Conservation (phyloP, 257 asterid species). For the Hygrophila difformis region DNA sequence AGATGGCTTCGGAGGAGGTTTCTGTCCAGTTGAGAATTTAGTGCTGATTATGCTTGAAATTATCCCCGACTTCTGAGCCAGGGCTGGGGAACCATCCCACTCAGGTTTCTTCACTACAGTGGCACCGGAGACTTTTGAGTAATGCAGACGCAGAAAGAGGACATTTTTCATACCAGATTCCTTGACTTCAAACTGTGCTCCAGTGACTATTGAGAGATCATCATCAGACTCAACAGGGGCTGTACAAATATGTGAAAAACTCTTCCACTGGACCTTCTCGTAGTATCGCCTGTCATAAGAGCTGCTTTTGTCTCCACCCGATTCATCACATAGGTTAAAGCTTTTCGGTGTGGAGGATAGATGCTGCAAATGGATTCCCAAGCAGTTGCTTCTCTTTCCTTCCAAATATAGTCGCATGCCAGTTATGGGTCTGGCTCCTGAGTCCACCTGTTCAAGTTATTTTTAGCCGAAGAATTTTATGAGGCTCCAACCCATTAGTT, state of each 20-base stretch:
- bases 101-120: conserved; percentile 45
- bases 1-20: conserved; percentile 51
- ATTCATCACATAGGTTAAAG: not conserved
- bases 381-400: conserved; percentile 65
- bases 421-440: conserved; percentile 52
- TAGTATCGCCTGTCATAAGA: conserved; percentile 50
- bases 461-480: too few relatives aligned
- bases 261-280: conserved; percentile 72
- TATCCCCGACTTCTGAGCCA: conserved; percentile 63
- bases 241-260: conserved; percentile 65
- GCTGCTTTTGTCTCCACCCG: conserved; percentile 15
- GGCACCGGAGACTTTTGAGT: conserved; percentile 50
- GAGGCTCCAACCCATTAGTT: too few relatives aligned
- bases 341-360: conserved; percentile 53
- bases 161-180: conserved; percentile 61
- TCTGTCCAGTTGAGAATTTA: conserved; percentile 44
- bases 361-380: conserved; percentile 76
- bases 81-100: conserved; percentile 73
- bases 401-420: conserved; percentile 69
- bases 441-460: conserved; percentile 38
- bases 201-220: conserved; percentile 54
- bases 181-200: conserved; percentile 55
- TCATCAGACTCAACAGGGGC: conserved; percentile 66
- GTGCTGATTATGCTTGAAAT: conserved; percentile 47
- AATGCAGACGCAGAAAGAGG: conserved; percentile 48